A percentile compares a stretch with the other conserved stretches of the same genome.
These are phyloP conservation scores for Tylopilus balloui DNA, from an alignment of 768 basidiomycete species.

Conservation along the genomic window DNA sequence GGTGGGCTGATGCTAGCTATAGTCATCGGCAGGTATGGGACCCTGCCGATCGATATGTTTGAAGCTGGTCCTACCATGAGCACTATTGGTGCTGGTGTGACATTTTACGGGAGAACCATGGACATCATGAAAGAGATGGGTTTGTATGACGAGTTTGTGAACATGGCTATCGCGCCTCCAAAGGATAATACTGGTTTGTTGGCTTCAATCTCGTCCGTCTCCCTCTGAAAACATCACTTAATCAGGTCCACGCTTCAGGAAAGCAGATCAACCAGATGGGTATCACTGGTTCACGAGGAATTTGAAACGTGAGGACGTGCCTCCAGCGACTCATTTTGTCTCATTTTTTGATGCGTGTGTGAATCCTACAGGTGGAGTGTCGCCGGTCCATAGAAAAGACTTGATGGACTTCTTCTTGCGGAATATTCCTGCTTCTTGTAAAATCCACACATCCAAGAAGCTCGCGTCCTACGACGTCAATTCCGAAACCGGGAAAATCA, in stretches of 20 bases:
- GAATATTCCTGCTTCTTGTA: slow-evolving; percentile 25
- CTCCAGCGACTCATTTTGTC: neutral
- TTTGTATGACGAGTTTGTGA: slow-evolving; percentile 31
- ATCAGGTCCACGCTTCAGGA: slow-evolving; percentile 25
- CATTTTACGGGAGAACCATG: slow-evolving; percentile 45
- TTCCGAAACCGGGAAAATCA: slow-evolving; percentile 21
- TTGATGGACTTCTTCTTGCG: slow-evolving; percentile 31
- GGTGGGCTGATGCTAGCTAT: slow-evolving; percentile 34
- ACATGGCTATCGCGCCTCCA: slow-evolving; percentile 14
- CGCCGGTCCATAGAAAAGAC: slow-evolving; percentile 36
- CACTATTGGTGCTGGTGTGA: slow-evolving; percentile 43
- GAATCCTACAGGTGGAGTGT: slow-evolving; percentile 25
- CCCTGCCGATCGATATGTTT: slow-evolving; percentile 36
- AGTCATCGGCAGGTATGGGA: slow-evolving; percentile 24
- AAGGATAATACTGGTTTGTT: slow-evolving; percentile 20
- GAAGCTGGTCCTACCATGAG: slow-evolving; percentile 38
- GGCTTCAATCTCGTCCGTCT: too few relatives aligned
- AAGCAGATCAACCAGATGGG: slow-evolving; percentile 34
- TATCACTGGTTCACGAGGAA: slow-evolving; percentile 23
- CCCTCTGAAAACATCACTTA: neutral
- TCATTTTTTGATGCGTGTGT: neutral
- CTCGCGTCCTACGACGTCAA: slow-evolving; percentile 28
- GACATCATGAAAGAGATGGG: slow-evolving; percentile 37
- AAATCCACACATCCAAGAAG: slow-evolving; percentile 34
- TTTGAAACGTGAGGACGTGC: slow-evolving; percentile 19